Base-by-base conservation (phyloP, 805 yeast genomes). In the Starmerella geochares region DNA sequence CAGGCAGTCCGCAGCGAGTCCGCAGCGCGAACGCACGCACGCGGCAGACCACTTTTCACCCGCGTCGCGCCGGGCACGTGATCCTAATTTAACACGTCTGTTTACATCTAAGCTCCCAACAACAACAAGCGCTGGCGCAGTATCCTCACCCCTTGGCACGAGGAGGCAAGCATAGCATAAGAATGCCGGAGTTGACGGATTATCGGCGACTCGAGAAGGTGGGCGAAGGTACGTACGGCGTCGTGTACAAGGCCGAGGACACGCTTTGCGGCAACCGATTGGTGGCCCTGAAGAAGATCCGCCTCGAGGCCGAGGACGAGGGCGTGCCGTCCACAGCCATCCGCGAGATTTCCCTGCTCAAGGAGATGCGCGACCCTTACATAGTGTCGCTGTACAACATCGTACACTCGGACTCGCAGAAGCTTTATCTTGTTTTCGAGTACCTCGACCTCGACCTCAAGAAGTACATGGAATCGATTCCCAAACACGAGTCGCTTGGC, bases 301-400 rank as follows among this genome's bases (percentile, higher is more conserved):
- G 97, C 51, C 71, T 92, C 47, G 98, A 92, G 65, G 86, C 94
- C 19, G 98, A 92, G 66, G 95, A 86, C 66, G 98, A 92, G 66
- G 98, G 98, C 17, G 96, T 94, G 20, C 98, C 98, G 1, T 87
- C 96, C 1, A 92, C 98, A 0, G 97, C 98, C 5, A 92, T 92
- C 52, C 76, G 98, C 60, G 98, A 92, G 65, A 92, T 92, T 59
- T 90, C 97, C 1, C 73, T 92, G 41, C 75, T 92, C 67, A 90
- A 92, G 65, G 98, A 92, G 65, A 75, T 92, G 75, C 78, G 86
- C 56, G 95, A 92, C 68, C 94, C 86, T 54, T 87, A 90, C 67
- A 88, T 90, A 47, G 96, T 92, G 21, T 74, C 94, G 42, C 73
- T 92, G 38, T 86, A 81, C 66, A 96, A 92, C 67, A 92, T 92